Evolutionary conservation across 129 eudicot species (phyloP), one percentile per base, ranked within the genome.

Genomic region (Flaveria robusta): DNA sequence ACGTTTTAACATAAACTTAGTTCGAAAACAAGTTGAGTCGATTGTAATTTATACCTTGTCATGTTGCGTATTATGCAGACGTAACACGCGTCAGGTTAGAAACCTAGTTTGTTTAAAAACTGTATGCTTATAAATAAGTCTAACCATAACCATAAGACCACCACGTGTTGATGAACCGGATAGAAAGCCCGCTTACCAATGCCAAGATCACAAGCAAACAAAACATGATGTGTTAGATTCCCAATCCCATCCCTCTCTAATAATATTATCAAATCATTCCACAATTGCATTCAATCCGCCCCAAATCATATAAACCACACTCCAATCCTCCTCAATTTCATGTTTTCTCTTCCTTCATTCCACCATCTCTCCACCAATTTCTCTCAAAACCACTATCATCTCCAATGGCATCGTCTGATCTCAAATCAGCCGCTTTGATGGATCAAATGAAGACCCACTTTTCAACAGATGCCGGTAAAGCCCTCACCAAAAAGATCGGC

Each of bases 371-470:
- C 15, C 74, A 51, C 42, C 19, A 46, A 43, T 70, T 70, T 60
- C 55, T 22, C 63, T 78, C 29, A 0, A 63, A 49, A 29, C 5
- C 34, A 29, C 34, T 5, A 34, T 34, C 39, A 27, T 23, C 12
- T 14, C 63, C 78, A 46, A 85, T 82, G 88, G 84, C 84, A 9
- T 84, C 89, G 1, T 56, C 88, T 24, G 82, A 82, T 63, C 90
- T 91, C 64, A 94, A 94, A 71, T 87, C 99, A n/a, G 92, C 87
- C 23, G 96, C 97, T 11, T 66, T 91, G 5, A 41, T 94, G 96
- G 99, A 91, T 47, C 96, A 87, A 79, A 91, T 94, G 98, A 94
- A 91, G 78, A 74, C 81, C 81, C 96, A 94, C 58, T 85, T 94
- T 52, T n/a, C 87, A 16, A 87, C 98, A 51, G 98, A 94, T 34